These are phyloP conservation scores for Vigna angularis DNA, from an alignment of 306 rosid genomes.

Conservation along the genomic window DNA sequence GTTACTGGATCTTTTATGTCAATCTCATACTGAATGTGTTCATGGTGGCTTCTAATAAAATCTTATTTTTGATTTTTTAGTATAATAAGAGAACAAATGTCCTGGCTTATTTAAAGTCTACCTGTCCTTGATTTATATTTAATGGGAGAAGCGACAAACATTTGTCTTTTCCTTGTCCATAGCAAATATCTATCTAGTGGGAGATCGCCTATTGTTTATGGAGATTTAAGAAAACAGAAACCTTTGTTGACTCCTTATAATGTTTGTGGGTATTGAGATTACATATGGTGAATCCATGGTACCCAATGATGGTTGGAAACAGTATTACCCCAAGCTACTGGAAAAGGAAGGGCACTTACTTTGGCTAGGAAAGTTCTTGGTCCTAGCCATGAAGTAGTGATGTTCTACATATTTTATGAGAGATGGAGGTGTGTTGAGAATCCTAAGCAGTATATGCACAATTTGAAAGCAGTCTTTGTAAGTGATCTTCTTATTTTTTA, in stretches of 20 bases:
- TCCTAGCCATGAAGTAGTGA: constrained; percentile 69
- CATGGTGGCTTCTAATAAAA: neutral
- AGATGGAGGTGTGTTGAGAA: constrained; percentile 76
- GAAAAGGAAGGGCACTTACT: constrained; percentile 79
- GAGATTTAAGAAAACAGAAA: no score
- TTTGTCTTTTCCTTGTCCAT: neutral
- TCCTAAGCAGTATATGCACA: constrained; percentile 55
- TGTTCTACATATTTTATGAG: no score
- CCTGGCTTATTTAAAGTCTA: neutral
- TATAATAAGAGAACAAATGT: neutral
- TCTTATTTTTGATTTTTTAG: neutral
- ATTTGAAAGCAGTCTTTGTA: constrained; percentile 64
- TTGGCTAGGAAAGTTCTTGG: constrained; percentile 42
- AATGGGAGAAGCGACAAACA: constrained; percentile 19
- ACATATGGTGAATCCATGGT: no score
- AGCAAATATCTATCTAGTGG: neutral
- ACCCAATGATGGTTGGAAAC: no score
- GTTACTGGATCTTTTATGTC: constrained; percentile 4
- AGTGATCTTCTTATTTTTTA: constrained; percentile 38
- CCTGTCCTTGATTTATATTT: neutral
- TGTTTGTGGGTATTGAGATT: no score
- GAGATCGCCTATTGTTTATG: no score
- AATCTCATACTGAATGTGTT: neutral
- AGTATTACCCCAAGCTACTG: constrained; percentile 75
- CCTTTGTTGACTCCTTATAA: no score